These are phyloP conservation scores for Aspergillus flavus DNA, from an alignment of 2,329 filamentous ascomycete genomes.

Conservation along the genomic window DNA sequence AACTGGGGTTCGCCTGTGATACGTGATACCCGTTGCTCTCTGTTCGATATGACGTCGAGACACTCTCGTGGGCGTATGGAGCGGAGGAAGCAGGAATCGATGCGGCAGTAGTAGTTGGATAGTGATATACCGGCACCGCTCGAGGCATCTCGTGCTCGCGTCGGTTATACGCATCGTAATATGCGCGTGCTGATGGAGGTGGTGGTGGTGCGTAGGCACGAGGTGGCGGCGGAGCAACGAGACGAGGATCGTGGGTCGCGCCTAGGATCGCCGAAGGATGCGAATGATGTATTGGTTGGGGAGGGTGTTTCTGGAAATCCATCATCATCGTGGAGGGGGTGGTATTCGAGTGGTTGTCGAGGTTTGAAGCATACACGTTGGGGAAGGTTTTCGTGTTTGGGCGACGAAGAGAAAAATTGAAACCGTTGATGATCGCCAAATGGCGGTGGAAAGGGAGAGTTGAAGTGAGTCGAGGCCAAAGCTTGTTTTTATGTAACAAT, in stretches of 20 bases:
- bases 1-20: constrained; percentile 24
- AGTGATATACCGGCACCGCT: constrained; percentile 15
- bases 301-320: constrained; percentile 28
- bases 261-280: constrained; percentile 34
- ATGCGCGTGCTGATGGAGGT: constrained; percentile 6
- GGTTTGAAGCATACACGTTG: neutral
- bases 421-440: constrained; percentile 2
- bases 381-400: neutral
- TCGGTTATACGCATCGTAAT: constrained; percentile 13
- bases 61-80: constrained; percentile 18
- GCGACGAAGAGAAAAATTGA: neutral
- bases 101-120: constrained; percentile 2
- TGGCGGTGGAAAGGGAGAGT: constrained; percentile 1
- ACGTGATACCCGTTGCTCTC: constrained; percentile 26
- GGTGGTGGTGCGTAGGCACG: constrained; percentile 14
- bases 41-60: constrained; percentile 27
- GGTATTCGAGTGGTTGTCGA: neutral
- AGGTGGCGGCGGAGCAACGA: constrained; percentile 23
- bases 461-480: neutral
- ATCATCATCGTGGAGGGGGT: constrained; percentile 22
- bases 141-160: constrained; percentile 19
- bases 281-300: constrained; percentile 29
- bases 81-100: constrained; percentile 12
- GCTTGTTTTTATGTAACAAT: constrained; percentile 1
- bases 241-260: constrained; percentile 32